These are phyloP conservation scores for Serendipita sp. DNA, from an alignment of 768 basidiomycete genomes.

Conservation along the genomic window DNA sequence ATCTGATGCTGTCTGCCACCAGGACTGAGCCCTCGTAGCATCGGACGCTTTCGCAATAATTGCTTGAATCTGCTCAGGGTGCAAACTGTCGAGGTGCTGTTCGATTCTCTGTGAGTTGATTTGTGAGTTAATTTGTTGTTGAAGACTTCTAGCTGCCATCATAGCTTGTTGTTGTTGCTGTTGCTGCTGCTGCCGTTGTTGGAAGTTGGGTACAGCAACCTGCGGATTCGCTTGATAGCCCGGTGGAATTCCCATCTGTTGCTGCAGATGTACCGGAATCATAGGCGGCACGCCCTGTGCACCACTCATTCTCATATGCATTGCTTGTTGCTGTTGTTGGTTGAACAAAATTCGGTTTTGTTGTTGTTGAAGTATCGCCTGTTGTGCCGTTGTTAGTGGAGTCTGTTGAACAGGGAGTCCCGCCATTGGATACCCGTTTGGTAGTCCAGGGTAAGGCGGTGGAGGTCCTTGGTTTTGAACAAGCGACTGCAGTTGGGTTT, in stretches of 20 bases:
- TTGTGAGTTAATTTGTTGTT: not conserved
- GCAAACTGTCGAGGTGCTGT: not conserved
- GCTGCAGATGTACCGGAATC: not conserved
- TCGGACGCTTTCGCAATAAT: not conserved
- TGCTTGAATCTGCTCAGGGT: not conserved
- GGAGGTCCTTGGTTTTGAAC: not conserved
- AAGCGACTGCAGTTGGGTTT: not conserved
- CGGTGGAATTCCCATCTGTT: not conserved
- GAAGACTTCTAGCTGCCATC: not conserved
- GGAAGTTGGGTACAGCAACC: not conserved
- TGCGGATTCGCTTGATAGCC: not conserved
- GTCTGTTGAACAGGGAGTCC: not conserved
- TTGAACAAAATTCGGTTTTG: not conserved
- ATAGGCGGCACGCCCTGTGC: not conserved
- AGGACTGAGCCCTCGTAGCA: not conserved
- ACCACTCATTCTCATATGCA: constrained; percentile 11
- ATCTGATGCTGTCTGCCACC: not conserved
- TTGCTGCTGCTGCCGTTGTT: constrained; percentile 9
- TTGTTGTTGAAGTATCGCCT: not conserved
- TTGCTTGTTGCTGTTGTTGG: not conserved
- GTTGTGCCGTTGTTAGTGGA: not conserved
- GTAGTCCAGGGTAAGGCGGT: not conserved
- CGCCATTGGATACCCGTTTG: not conserved
- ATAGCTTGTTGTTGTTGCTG: not conserved
- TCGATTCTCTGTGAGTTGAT: not conserved